These are phyloP conservation scores for Venturiaceae sp. DNA, from an alignment of 2,329 filamentous ascomycete genomes.

Conservation along the genomic window DNA sequence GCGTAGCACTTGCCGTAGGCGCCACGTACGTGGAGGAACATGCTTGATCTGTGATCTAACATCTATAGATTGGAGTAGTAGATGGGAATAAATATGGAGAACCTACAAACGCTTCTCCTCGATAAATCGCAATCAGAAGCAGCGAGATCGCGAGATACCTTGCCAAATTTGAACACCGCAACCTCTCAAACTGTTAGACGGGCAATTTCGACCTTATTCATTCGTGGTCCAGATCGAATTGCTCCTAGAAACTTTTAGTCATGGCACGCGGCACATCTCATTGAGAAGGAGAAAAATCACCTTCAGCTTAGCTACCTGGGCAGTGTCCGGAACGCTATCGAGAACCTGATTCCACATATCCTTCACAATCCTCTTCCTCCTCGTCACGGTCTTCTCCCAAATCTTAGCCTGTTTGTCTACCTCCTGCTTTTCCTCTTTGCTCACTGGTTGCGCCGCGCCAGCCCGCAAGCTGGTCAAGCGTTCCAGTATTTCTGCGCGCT, in stretches of 20 bases:
- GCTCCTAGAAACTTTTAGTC: background rate
- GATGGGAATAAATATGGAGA: background rate
- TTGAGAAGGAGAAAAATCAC: background rate
- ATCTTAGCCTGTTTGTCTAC: slow-evolving; percentile 36
- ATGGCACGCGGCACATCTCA: background rate
- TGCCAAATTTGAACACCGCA: background rate
- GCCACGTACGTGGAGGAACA: background rate
- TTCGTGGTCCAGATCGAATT: background rate
- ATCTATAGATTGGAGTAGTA: background rate
- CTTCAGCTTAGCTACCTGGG: background rate
- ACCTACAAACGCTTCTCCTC: background rate
- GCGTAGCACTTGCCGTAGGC: too few relatives aligned
- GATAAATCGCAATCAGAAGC: background rate
- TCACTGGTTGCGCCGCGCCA: slow-evolving; percentile 35
- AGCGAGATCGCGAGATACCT: background rate
- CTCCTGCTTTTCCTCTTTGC: slow-evolving; percentile 34
- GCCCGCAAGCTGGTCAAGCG: slow-evolving; percentile 31
- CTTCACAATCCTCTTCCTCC: slow-evolving; percentile 37
- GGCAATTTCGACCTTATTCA: background rate
- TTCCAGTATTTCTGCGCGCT: slow-evolving; percentile 30
- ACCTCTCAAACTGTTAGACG: background rate
- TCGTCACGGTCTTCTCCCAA: slow-evolving; percentile 27
- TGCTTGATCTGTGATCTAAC: background rate
- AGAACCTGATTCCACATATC: slow-evolving; percentile 42
- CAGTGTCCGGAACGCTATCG: slow-evolving; percentile 28